phyloP scores from a whole-genome alignment of 352 stramenopile genomes.

The Globisporangium abappressorium region DNA sequence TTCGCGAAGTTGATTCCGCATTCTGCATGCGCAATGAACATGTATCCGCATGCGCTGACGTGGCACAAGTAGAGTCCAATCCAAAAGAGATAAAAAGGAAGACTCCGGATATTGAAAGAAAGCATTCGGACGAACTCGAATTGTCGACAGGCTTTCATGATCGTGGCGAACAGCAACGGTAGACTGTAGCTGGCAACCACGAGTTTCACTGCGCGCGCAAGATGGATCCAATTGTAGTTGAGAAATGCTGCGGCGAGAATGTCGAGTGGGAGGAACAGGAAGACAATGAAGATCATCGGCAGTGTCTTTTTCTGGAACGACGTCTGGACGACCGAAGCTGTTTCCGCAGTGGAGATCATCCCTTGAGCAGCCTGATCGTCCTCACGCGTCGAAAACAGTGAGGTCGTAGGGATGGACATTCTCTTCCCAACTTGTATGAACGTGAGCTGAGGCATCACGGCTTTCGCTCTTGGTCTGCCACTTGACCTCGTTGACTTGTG shows the following conservation, averaged over 20 bases:
- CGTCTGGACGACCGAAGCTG: slow-evolving; percentile 7
- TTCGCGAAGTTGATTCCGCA: slow-evolving; percentile 21
- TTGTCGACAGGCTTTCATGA: slow-evolving; percentile 8
- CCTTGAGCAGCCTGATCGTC: background rate
- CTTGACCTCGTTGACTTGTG: background rate
- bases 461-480: background rate
- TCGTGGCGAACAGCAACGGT: slow-evolving; percentile 5
- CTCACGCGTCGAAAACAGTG: slow-evolving; percentile 13
- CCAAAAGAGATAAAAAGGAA: slow-evolving; percentile 20
- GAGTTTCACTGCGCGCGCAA: slow-evolving; percentile 16
- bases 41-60: slow-evolving; percentile 23
- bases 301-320: background rate
- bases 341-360: slow-evolving; percentile 3
- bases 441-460: slow-evolving; percentile 9
- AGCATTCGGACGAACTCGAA: slow-evolving; percentile 17
- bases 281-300: slow-evolving; percentile 7
- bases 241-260: slow-evolving; percentile 4
- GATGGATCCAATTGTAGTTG: slow-evolving; percentile 22
- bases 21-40: slow-evolving; percentile 24
- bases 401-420: slow-evolving; percentile 3
- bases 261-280: slow-evolving; percentile 14
- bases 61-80: slow-evolving; percentile 26
- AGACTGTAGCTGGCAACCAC: slow-evolving; percentile 9
- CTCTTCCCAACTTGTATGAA: background rate
- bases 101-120: slow-evolving; percentile 18